Evolutionary conservation across 345 rosid genomes (phyloP).

Genomic region (Tarenaya hassleriana): DNA sequence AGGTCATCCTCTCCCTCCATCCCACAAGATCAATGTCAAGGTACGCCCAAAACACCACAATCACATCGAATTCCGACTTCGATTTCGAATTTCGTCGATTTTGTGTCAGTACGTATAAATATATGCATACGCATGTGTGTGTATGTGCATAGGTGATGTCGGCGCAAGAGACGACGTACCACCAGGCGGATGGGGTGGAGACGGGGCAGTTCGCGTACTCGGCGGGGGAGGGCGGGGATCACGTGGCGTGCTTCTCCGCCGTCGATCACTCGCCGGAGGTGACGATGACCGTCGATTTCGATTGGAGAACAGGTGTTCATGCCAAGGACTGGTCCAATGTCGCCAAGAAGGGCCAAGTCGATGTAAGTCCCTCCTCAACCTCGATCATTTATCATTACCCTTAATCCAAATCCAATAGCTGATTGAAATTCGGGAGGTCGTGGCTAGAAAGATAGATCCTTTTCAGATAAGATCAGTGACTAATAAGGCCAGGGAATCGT

Average conservation of each 20-base stretch:
- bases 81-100: not conserved
- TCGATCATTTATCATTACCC: too few relatives aligned
- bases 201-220: constrained; percentile 76
- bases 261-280: constrained; percentile 45
- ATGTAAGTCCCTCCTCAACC: constrained; percentile 41
- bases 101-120: constrained; percentile 11
- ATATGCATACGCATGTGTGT: not conserved
- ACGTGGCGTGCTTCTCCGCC: constrained; percentile 64
- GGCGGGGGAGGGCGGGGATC: constrained; percentile 69
- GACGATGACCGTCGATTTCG: constrained; percentile 57
- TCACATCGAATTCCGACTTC: not conserved
- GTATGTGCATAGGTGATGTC: constrained; percentile 55
- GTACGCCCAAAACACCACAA: constrained; percentile 27
- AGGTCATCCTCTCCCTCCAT: constrained; percentile 56
- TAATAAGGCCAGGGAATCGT: too few relatives aligned
- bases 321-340: constrained; percentile 81
- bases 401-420: too few relatives aligned
- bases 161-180: constrained; percentile 54
- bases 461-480: too few relatives aligned
- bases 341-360: constrained; percentile 83
- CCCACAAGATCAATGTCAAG: constrained; percentile 66
- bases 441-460: too few relatives aligned
- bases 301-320: constrained; percentile 80
- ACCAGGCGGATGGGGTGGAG: constrained; percentile 53
- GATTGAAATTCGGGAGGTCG: too few relatives aligned